Evolutionary conservation across 2,329 filamentous ascomycete species (phyloP).

Genomic region (Aspergillus latus): DNA sequence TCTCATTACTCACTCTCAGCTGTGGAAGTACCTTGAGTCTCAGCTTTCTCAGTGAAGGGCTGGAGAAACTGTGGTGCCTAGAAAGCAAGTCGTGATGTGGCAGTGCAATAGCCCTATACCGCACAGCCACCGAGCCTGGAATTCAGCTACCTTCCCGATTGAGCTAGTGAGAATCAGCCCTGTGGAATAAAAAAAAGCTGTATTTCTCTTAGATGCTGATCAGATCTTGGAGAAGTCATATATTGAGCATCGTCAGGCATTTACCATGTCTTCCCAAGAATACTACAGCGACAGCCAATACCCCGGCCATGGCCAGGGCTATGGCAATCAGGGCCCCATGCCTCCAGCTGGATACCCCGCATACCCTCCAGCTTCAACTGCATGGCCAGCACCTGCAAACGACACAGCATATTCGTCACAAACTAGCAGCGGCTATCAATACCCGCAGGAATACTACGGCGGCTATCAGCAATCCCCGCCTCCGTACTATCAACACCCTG

Average conservation of each 20-base stretch:
- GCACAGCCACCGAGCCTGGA: slow-evolving; percentile 1
- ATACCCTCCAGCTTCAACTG: background rate
- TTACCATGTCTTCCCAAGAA: slow-evolving; percentile 5
- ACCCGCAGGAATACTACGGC: background rate
- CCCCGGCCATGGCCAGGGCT: background rate
- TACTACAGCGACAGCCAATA: slow-evolving; percentile 1
- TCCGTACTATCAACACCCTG: background rate
- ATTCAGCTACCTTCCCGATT: background rate
- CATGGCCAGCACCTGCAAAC: too few relatives aligned
- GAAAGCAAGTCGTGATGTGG: background rate
- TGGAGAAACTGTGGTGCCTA: too few relatives aligned
- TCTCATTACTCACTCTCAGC: too few relatives aligned
- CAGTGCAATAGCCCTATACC: background rate
- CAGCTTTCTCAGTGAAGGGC: too few relatives aligned
- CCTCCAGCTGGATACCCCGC: background rate
- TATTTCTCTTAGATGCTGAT: too few relatives aligned
- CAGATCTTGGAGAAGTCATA: too few relatives aligned
- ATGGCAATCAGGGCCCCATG: background rate
- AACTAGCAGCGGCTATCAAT: background rate
- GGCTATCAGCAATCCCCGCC: background rate
- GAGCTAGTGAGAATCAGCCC: slow-evolving; percentile 5
- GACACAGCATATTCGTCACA: background rate
- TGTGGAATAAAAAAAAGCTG: background rate
- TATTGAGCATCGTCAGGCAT: too few relatives aligned
- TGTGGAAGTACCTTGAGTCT: too few relatives aligned